Conservation (phyloP, 2,329 filamentous ascomycete genomes). For the Diplodia corticola region DNA sequence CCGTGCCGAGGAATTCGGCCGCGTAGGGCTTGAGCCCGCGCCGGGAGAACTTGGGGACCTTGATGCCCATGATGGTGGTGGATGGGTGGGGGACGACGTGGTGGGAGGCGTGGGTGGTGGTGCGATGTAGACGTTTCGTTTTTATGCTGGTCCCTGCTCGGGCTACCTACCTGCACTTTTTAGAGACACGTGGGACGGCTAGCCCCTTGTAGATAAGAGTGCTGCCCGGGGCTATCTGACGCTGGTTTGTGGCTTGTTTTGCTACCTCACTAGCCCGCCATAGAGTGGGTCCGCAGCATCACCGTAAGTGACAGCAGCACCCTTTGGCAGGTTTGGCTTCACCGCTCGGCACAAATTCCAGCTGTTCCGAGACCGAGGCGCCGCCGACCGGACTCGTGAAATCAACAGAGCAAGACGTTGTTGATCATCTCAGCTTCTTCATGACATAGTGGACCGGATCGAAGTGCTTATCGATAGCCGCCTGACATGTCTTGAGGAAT, state of each 20-base stretch:
- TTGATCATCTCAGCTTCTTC: neutral
- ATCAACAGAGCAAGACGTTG: neutral
- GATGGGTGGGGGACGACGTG: neutral
- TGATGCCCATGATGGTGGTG: neutral
- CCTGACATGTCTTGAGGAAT: neutral
- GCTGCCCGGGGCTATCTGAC: neutral
- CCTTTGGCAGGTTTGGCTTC: neutral
- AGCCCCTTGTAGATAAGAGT: conserved; percentile 5
- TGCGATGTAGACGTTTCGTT: neutral
- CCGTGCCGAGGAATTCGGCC: conserved; percentile 47
- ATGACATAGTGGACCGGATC: neutral
- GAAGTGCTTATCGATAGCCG: neutral
- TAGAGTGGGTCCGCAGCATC: neutral
- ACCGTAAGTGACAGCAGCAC: neutral
- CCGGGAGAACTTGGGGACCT: neutral
- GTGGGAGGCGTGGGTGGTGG: neutral
- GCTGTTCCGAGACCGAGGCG: neutral
- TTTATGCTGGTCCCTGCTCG: conserved; percentile 4
- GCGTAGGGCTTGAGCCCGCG: conserved; percentile 14
- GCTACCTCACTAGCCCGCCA: neutral
- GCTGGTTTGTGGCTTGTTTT: conserved; percentile 5
- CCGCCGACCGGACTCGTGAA: neutral
- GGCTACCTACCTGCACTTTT: neutral
- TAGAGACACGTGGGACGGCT: neutral
- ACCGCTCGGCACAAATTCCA: neutral